Percentiles rank a stretch among this genome's conserved stretches.
Conservation (phyloP, 108 stramenopile genomes). For the Ochromonas danica region DNA sequence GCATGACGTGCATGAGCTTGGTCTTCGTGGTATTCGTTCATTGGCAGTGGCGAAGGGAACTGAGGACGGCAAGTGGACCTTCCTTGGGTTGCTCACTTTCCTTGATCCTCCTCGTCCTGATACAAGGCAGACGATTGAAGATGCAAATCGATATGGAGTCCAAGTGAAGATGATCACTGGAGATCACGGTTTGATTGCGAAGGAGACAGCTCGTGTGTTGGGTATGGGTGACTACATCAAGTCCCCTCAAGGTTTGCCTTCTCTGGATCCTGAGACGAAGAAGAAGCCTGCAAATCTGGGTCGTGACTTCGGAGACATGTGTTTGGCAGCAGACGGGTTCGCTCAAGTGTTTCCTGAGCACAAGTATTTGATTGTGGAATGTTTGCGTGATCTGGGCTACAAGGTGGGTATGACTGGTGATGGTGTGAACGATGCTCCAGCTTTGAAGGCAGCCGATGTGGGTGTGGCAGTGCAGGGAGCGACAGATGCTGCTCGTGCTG, state of each 20-base stretch:
- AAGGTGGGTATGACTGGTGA: constrained; percentile 70
- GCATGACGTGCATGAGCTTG: constrained; percentile 57
- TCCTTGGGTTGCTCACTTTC: constrained; percentile 71
- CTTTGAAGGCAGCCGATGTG: constrained; percentile 69
- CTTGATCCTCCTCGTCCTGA: constrained; percentile 80
- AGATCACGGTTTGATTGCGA: constrained; percentile 72
- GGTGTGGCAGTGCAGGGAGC: constrained; percentile 70
- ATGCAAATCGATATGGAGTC: constrained; percentile 59
- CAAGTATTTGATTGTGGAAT: constrained; percentile 72
- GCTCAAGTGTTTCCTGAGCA: constrained; percentile 70
- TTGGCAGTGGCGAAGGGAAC: constrained; percentile 63
- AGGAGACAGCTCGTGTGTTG: constrained; percentile 63
- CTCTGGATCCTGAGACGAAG: constrained; percentile 9
- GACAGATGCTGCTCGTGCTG: constrained; percentile 70
- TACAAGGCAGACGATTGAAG: constrained; percentile 66
- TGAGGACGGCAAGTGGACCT: constrained; percentile 55
- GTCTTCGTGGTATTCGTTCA: constrained; percentile 65
- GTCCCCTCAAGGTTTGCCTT: neutral
- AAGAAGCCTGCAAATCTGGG: constrained; percentile 32
- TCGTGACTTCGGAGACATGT: constrained; percentile 52
- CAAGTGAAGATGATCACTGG: constrained; percentile 82
- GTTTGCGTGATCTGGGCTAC: constrained; percentile 41
- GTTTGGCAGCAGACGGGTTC: constrained; percentile 62
- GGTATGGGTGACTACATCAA: constrained; percentile 56
- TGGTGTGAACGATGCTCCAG: constrained; percentile 75